Percentiles rank a stretch among this genome's conserved stretches.
These are phyloP conservation scores for Jasminum sambac DNA, from an alignment of 257 asterid genomes.

Conservation along the genomic window DNA sequence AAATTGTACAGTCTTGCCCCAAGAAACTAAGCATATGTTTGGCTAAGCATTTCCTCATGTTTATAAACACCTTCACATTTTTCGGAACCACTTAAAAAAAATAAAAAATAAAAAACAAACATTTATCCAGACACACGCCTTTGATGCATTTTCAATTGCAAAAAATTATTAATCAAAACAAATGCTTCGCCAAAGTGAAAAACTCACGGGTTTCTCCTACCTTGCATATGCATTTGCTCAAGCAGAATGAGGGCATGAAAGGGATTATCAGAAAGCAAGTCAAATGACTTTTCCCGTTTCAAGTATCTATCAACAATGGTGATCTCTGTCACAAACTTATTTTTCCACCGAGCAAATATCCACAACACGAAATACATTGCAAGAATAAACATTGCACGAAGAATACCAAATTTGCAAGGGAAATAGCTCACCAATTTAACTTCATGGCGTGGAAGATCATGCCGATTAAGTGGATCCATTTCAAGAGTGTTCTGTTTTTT, in stretches of 20 bases:
- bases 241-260: not conserved
- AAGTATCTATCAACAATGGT: not conserved
- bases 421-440: slow-evolving; percentile 45
- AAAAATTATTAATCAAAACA: no score
- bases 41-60: no score
- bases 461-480: slow-evolving; percentile 41
- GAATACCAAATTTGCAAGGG: not conserved
- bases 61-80: no score
- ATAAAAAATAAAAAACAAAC: no score
- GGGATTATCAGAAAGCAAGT: not conserved
- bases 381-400: not conserved
- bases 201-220: not conserved
- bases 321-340: not conserved
- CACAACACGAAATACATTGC: not conserved
- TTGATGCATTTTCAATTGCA: not conserved
- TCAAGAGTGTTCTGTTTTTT: slow-evolving; percentile 48
- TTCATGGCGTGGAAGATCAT: slow-evolving; percentile 64
- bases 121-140: no score
- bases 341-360: not conserved
- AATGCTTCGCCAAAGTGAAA: not conserved
- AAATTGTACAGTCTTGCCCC: no score
- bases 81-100: no score
- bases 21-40: no score
- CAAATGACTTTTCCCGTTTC: not conserved
- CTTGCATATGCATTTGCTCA: not conserved